Base-by-base conservation (phyloP, 495 filamentous ascomycete genomes). In the Ramalina peruviana region DNA sequence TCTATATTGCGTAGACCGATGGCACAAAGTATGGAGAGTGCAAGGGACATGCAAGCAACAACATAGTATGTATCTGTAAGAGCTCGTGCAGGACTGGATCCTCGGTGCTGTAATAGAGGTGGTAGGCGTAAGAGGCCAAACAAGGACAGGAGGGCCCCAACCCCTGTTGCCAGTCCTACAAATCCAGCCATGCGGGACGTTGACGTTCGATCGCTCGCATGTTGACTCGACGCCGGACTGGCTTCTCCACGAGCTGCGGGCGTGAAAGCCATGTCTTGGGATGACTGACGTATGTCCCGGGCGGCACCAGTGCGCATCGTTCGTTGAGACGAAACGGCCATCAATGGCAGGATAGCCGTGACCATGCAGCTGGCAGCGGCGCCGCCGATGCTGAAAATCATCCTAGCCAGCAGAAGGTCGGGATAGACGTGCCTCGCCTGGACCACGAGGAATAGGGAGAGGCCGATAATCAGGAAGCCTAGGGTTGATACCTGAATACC, bases 331-430 rank as follows among this genome's bases (percentile, higher is more conserved):
- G 46, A 15, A 30, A 36, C 54, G 58, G 86, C 88, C 61, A 98
- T 85, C 6, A 84, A 82, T 1, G 92, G 93, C 16, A 97, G 71
- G 23, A 93, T 85, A 1, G 92, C 92, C 5, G 93, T 96, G 26
- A 99, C 92, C 92, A 99, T 99, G 2, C 93, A 97, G 23, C 88
- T 86, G 62, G 86, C 83, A 12, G 92, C 93, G 13, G 90, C 84
- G 4, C 85, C 92, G 11, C 92, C 92, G 12, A 96, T 48, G 53
- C 87, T 89, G 67, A 99, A 99, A 36, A 92, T 68, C 36, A 96
- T 70, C 53, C 92, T 73, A 20, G 83, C 90, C 27, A 97, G 68
- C 37, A 99, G 67, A 56, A 99, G 72, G 60, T 94, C 81, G 25
- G 92, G 90, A 62, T 94, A 96, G 2, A 95, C 78, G 68, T 89